A percentile compares a stretch with the other conserved stretches of the same genome.
Evolutionary conservation across 2,329 filamentous ascomycete species (phyloP).

Genomic region (Colletotrichum magnum): DNA sequence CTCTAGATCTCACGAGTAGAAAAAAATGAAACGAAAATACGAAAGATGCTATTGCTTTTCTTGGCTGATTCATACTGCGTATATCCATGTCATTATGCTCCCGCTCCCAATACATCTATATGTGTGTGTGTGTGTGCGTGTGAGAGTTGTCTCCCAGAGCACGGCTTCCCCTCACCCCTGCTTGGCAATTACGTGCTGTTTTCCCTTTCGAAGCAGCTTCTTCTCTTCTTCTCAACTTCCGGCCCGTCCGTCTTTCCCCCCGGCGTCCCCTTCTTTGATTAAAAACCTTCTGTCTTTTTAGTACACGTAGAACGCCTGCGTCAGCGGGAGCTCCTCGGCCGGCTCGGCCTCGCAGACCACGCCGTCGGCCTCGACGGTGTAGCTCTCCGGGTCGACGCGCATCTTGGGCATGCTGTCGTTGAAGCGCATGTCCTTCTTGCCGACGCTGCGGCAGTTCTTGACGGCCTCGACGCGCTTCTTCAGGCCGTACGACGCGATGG

Average conservation of each 20-base stretch:
- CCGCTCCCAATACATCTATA: background rate
- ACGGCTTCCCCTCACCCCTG: conserved; percentile 10
- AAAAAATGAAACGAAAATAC: background rate
- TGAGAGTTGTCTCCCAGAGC: background rate
- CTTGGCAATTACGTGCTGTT: conserved; percentile 12
- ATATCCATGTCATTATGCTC: conserved; percentile 29
- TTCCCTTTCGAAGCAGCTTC: background rate
- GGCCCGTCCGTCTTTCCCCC: background rate
- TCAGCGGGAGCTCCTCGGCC: conserved; percentile 78
- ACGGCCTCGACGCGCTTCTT: conserved; percentile 87
- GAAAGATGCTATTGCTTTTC: conserved; percentile 22
- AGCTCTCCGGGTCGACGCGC: conserved; percentile 92
- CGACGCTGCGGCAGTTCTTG: conserved; percentile 78
- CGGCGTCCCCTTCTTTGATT: background rate
- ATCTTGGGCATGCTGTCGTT: conserved; percentile 89
- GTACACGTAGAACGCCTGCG: conserved; percentile 84
- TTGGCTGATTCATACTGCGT: conserved; percentile 14
- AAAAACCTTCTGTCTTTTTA: conserved; percentile 52
- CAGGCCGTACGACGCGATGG: conserved; percentile 79
- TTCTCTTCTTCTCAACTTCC: background rate
- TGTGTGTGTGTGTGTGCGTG: background rate
- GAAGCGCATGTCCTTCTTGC: conserved; percentile 91
- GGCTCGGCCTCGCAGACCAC: conserved; percentile 81
- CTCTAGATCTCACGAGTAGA: no score
- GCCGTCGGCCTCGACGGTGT: conserved; percentile 89